A percentile compares a stretch with the other conserved stretches of the same genome.
These are phyloP conservation scores for Neopestalotiopsis sp. DNA, from an alignment of 2,329 filamentous ascomycete species.

Conservation along the genomic window DNA sequence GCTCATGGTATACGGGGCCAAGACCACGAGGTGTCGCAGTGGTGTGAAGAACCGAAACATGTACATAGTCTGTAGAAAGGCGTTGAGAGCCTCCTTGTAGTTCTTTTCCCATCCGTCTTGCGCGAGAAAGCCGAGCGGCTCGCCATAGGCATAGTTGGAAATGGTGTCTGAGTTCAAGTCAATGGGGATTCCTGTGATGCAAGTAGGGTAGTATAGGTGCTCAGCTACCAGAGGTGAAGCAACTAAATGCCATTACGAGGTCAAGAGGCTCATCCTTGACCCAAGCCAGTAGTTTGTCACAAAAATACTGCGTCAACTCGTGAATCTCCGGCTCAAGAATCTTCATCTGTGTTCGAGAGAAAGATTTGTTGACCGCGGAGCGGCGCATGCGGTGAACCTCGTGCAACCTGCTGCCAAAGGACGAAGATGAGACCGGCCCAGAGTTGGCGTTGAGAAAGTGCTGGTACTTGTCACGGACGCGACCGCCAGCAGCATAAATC, in stretches of 20 bases:
- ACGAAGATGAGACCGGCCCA: background rate
- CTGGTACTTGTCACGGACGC: constrained; percentile 36
- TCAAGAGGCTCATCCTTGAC: constrained; percentile 19
- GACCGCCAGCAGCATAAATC: constrained; percentile 40
- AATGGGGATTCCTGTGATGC: background rate
- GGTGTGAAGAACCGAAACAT: constrained; percentile 28
- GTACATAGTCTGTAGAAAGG: constrained; percentile 30
- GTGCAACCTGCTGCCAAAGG: constrained; percentile 33
- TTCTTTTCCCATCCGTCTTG: constrained; percentile 20
- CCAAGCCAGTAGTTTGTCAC: constrained; percentile 33
- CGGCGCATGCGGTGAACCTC: constrained; percentile 35
- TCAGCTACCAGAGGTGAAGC: constrained; percentile 23
- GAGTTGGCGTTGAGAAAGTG: background rate
- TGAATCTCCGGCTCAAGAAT: constrained; percentile 37
- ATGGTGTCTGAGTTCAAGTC: constrained; percentile 22
- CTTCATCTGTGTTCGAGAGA: constrained; percentile 35
- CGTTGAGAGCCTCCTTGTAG: constrained; percentile 26
- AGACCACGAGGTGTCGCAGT: constrained; percentile 25
- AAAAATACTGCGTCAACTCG: constrained; percentile 31
- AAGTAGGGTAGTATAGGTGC: background rate
- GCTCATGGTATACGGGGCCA: constrained; percentile 25
- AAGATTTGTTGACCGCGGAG: constrained; percentile 35
- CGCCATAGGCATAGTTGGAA: constrained; percentile 30
- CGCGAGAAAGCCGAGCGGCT: constrained; percentile 27
- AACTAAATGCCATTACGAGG: constrained; percentile 26